These are phyloP conservation scores for Spencermartinsiella ligniputridi DNA, from an alignment of 1,139 yeast species.

Conservation along the genomic window DNA sequence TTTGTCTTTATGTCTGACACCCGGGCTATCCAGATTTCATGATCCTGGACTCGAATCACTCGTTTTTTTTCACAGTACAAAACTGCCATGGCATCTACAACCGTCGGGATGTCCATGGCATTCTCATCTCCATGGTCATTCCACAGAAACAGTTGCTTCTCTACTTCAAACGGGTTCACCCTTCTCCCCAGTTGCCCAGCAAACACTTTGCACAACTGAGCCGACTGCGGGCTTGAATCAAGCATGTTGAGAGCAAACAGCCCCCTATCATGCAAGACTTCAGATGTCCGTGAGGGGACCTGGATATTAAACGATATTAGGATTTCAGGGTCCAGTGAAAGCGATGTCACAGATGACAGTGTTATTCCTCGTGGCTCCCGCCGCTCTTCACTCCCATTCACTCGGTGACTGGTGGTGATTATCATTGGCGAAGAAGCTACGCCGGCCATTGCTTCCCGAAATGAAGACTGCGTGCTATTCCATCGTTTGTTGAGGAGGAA, in stretches of 20 bases:
- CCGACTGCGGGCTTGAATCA: constrained; percentile 52
- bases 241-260: constrained; percentile 71
- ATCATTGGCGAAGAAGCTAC: constrained; percentile 27
- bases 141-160: constrained; percentile 12
- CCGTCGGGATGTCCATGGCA: constrained; percentile 46
- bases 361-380: constrained; percentile 57
- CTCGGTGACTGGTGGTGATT: constrained; percentile 22
- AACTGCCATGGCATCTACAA: constrained; percentile 56
- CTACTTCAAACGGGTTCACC: constrained; percentile 31
- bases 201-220: constrained; percentile 35
- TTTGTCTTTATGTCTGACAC: constrained; percentile 22
- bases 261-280: constrained; percentile 50
- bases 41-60: constrained; percentile 63
- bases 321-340: constrained; percentile 70
- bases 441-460: constrained; percentile 23
- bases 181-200: constrained; percentile 35
- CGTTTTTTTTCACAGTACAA: constrained; percentile 57
- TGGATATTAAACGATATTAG: constrained; percentile 77
- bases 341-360: constrained; percentile 72
- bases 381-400: constrained; percentile 5
- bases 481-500: too few species aligned
- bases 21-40: constrained; percentile 80
- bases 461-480: constrained; percentile 5
- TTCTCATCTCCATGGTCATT: constrained; percentile 26
- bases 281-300: constrained; percentile 74